phyloP scores from a whole-genome alignment of 1,284 basidiomycete species.

The Malassezia sympodialis region DNA sequence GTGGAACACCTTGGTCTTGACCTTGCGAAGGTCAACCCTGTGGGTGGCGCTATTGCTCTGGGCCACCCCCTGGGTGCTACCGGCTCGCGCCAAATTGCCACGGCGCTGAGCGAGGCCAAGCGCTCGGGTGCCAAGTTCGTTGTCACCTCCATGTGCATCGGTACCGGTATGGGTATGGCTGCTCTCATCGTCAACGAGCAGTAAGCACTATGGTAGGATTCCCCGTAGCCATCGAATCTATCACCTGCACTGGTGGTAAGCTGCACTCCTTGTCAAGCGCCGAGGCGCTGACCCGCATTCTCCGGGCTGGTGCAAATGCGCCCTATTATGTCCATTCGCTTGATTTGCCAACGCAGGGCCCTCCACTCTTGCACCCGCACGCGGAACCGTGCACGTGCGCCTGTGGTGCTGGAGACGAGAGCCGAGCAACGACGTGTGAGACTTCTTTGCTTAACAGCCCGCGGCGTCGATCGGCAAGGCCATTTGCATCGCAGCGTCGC shows the following conservation, averaged over 20 bases:
- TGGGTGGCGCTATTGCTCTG: conserved; percentile 51
- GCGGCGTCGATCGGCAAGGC: neutral
- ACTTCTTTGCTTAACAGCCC: neutral
- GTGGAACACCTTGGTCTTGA: conserved; percentile 53
- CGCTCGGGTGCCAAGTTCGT: conserved; percentile 56
- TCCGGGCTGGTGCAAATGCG: neutral
- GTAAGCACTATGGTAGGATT: conserved; percentile 9
- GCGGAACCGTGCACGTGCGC: neutral
- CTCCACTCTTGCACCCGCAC: neutral
- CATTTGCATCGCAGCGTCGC: neutral
- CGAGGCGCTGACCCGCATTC: too few relatives aligned
- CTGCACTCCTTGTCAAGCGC: too few relatives aligned
- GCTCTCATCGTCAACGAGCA: conserved; percentile 68
- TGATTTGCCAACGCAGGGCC: neutral
- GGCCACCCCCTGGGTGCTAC: conserved; percentile 54
- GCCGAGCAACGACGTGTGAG: neutral
- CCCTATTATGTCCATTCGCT: neutral
- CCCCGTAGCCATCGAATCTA: neutral
- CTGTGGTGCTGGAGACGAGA: neutral
- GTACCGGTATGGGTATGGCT: conserved; percentile 74
- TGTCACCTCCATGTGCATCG: conserved; percentile 76
- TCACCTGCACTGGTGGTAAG: too few relatives aligned
- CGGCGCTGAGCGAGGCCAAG: conserved; percentile 67
- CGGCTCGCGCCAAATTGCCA: conserved; percentile 72
- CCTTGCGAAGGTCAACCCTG: conserved; percentile 51